These are phyloP conservation scores for Crithidia expoeki DNA, from an alignment of 208 protist species.

Conservation along the genomic window DNA sequence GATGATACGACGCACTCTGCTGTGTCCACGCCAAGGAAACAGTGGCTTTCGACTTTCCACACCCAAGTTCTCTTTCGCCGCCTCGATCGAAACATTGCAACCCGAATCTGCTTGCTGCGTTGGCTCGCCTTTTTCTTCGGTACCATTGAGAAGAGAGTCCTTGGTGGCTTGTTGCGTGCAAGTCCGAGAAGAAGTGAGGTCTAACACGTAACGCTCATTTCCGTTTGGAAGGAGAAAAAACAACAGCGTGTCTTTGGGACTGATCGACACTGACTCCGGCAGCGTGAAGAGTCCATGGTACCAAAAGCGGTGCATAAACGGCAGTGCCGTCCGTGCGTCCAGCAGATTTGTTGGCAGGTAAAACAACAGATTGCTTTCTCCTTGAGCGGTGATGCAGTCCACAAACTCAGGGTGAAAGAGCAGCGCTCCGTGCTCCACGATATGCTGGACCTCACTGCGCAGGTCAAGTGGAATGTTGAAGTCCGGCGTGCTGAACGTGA, in stretches of 20 bases:
- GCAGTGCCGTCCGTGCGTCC: constrained; percentile 16
- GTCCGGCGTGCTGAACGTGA: constrained; percentile 4
- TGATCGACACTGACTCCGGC: constrained; percentile 27
- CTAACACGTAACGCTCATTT: constrained; percentile 41
- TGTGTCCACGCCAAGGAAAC: constrained; percentile 51
- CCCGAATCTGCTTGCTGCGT: too few relatives aligned
- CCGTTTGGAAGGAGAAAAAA: constrained; percentile 54
- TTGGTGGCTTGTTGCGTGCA: background rate
- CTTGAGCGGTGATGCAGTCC: constrained; percentile 48
- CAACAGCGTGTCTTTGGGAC: constrained; percentile 15
- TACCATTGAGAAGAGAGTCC: background rate
- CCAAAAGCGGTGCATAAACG: constrained; percentile 35
- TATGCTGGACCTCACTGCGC: background rate
- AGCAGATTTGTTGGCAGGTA: constrained; percentile 29
- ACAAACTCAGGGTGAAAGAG: constrained; percentile 53
- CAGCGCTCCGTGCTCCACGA: constrained; percentile 21
- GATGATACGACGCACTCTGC: constrained; percentile 52
- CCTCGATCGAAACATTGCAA: too few relatives aligned
- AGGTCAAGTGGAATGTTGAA: constrained; percentile 10
- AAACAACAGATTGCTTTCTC: constrained; percentile 29
- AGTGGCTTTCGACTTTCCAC: background rate
- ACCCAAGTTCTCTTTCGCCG: too few relatives aligned
- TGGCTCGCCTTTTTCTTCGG: too few relatives aligned
- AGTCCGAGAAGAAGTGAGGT: constrained; percentile 18
- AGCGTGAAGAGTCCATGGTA: constrained; percentile 75